Evolutionary conservation across 2,329 filamentous ascomycete genomes (phyloP), one percentile per base, ranked within the genome.

Genomic region (Acarospora socialis): DNA sequence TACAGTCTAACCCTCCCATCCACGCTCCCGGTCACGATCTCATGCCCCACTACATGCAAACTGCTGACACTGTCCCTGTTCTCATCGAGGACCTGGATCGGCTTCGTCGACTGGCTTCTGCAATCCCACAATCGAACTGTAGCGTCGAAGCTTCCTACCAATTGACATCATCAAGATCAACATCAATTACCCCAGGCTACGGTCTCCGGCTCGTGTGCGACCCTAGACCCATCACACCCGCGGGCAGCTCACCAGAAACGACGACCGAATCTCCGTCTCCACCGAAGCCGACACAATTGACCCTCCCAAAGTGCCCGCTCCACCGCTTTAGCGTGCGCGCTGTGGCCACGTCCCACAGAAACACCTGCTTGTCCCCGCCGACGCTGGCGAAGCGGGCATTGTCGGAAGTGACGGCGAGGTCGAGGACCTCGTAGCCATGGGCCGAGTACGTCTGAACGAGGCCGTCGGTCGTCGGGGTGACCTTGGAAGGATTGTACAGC

Each of bases 391-490:
- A 94, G 25, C 73, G 73, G 43, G 82, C 70, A 56, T 98, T 98
- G 59, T 83, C 77, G 15, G 61, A 50, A 12, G 62, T 54, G 30
- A 94, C 78, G 32, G 70, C 65, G 22, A 98, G 66, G 43, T 81
- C 80, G 38, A 94, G 75, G 5, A 98, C 79, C 45, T 86, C 80
- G 61, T 98, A 93, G 43, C 83, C 86, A 57, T 98, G 90, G 2
- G 81, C 82, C 21, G 75, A 63, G 60, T 93, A 98, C 21, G 74
- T 81, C 57, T 94, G 86, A 49, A 98, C 48, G 17, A 38, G 34
- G 7, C 39, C 37, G 10, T 46, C 34, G 24, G 52, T 37, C 34
- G 51, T 50, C 49, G 54, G 49, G 43, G 55, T 52, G 49, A 53
- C 49, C 46, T 46, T 49, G 42, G 59, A 49, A 40, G 60, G 50